Evolutionary conservation across 345 rosid genomes (phyloP), one percentile per base, ranked within the genome.

Genomic region (Rhodomyrtus tomentosa): DNA sequence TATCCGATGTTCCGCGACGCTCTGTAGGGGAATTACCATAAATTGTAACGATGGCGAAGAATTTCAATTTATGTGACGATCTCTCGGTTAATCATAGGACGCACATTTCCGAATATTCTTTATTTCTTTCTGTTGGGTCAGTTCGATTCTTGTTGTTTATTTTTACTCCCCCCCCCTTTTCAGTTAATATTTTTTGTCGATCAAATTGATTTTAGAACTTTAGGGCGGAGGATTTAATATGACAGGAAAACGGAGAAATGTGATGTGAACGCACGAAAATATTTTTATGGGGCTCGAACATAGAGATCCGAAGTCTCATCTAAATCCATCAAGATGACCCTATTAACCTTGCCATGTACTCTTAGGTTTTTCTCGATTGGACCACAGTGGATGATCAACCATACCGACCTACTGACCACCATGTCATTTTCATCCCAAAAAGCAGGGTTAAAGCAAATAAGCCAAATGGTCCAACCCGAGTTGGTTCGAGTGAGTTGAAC

Each of bases 61-160:
- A 3, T 15, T 29, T 15, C 21, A 1, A 29, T 62, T 2, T 0
- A 16, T 4, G 10, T 59, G 0, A 0, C 73, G 40, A 29, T 59
- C 5, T 0, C 73, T 15, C 4, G 0, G 29, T 14, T 3, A 7
- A 62, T 20, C 11, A 4, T 62, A 2, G 0, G 22, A 54, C 0
- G 11, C 11, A 2, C 1, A 7, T 4, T 2, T 3, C n/a, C 10
- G 25, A 20, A 20, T 20, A 3, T 21, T 20, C 3, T 18, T 52
- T 50, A 1, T 50, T 50, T 14, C 3, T 53, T 51, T 6, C 10
- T 3, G 1, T 54, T n/a, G 13, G 2, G n/a, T 24, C 24, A 3
- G 4, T 20, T 55, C 9, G 11, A 6, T 54, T 54, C 58, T n/a
- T 22, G 12, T 22, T 54, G 2, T 54, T 22, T 54, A 7, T 22